phyloP scores from a whole-genome alignment of 2,329 filamentous ascomycete genomes.

The Calonectria hawksworthii region DNA sequence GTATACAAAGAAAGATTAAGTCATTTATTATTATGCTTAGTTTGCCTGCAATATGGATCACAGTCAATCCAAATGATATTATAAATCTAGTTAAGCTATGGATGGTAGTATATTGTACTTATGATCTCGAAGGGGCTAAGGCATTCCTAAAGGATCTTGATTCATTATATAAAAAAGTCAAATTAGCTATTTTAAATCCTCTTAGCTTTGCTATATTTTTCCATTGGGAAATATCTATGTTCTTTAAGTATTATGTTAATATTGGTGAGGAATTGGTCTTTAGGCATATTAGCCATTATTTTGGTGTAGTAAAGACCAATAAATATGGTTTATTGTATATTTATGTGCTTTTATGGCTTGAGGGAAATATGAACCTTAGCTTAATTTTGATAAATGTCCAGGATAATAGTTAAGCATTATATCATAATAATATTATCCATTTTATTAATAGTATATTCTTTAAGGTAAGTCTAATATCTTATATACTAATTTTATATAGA shows the following conservation, averaged over 20 bases:
- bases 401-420: neutral
- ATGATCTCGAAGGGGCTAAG: neutral
- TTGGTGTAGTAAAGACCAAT: neutral
- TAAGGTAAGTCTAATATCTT: too few relatives aligned
- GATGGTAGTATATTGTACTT: slow-evolving; percentile 5
- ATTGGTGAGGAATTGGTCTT: neutral
- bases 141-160: neutral
- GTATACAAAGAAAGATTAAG: slow-evolving; percentile 18
- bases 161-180: slow-evolving; percentile 15
- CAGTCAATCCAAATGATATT: slow-evolving; percentile 28
- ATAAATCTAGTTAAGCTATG: slow-evolving; percentile 7
- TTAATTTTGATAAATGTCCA: neutral
- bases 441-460: slow-evolving; percentile 18
- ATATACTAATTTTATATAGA: too few relatives aligned
- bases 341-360: slow-evolving; percentile 4
- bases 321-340: slow-evolving; percentile 7
- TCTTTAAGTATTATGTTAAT: slow-evolving; percentile 12
- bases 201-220: slow-evolving; percentile 21
- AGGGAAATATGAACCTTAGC: slow-evolving; percentile 1
- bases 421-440: neutral
- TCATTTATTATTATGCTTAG: slow-evolving; percentile 15
- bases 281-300: neutral
- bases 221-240: neutral
- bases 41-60: slow-evolving; percentile 24
- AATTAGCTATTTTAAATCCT: slow-evolving; percentile 10